Evolutionary conservation across 805 yeast genomes (phyloP), one percentile per base, ranked within the genome.

Genomic region (Torulaspora delbrueckii): DNA sequence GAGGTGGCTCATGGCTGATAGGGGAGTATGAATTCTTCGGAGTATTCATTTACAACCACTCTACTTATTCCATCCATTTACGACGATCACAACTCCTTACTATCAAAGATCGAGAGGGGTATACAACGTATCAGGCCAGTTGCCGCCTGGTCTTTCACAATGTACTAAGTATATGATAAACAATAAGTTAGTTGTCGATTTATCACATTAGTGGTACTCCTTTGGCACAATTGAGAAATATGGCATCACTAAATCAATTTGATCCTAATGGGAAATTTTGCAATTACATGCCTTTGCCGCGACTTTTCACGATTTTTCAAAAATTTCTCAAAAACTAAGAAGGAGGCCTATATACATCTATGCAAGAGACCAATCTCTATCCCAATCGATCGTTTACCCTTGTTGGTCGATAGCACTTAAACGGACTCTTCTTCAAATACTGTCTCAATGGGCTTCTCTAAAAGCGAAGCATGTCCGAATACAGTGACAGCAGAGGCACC

Each of bases 381-480:
- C 27, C 19, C 26, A 8, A 37, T 37, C 26, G 8, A 19, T 7
- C n/a, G 16, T 14, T 25, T 31, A 18, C 23, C 34, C 23, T 19
- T 22, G 13, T 16, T 25, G 23, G 25, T n/a, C 13, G 12, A 19
- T n/a, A 39, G 27, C 12, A 30, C 16, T 46, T 47, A 63, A 13
- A 63, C 68, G 16, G 67, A 51, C 47, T 84, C 87, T 63, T 88
- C 96, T 62, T 89, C 93, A 62, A 91, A 93, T 14, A 91, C 90
- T 31, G 91, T 82, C 70, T 93, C 98, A 50, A 90, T 82, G 16
- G 99, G 99, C 70, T 91, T 93, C 63, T 93, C 98, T 78, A 93
- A 75, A 52, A 91, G 72, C 3, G 90, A 74, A 37, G 97, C 99
- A 67, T 93, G 99, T 3, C 88, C 76, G 38, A 89, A 70, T 33